Base-by-base conservation (phyloP, 163 green algal genomes). In the Scenedesmus sp. region DNA sequence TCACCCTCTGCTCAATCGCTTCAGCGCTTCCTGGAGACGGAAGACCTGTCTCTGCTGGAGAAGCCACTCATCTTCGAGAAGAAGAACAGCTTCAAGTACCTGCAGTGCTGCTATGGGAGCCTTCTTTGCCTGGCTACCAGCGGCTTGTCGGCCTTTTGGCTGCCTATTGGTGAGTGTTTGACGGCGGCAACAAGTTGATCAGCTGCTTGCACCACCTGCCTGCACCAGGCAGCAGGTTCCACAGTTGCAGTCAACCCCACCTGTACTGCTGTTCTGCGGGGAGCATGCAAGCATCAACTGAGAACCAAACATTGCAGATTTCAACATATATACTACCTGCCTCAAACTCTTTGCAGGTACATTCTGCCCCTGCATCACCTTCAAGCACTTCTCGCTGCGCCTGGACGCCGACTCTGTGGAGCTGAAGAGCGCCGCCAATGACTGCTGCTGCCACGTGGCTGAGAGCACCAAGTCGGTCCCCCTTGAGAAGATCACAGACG, bases 361-460 rank as follows among this genome's bases (percentile, higher is more conserved):
- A 9, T 54, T 84, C 76, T 84, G 76, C 76, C 76, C 76, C 34
- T 55, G 34, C 76, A 84, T 56, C 76, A 84, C 46, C 8, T 84
- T 59, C 46, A 84, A 84, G 18, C 76, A 84, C 76, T 84, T 59
- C 76, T 55, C 34, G 15, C 12, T 84, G 76, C 34, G 12, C 34
- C 76, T 84, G 34, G 46, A 15, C 34, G 52, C 9, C 34, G 76
- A 84, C 18, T 59, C 34, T 3, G 16, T 84, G 46, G 15, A 84
- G 76, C 34, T 56, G 34, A 84, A 15, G 15, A 84, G 34, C 76
- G 76, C 18, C 34, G 34, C 34, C 7, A 84, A 84, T 18, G 76
- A 84, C 76, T 84, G 34, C 76, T 84, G 76, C 46, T 84, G 76
- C 76, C 76, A 84, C 18, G 76, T 84, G 34, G 76, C 76, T 55